Evolutionary conservation across 768 basidiomycete species (phyloP).

Genomic region (Hygrophoropsis aurantiaca): DNA sequence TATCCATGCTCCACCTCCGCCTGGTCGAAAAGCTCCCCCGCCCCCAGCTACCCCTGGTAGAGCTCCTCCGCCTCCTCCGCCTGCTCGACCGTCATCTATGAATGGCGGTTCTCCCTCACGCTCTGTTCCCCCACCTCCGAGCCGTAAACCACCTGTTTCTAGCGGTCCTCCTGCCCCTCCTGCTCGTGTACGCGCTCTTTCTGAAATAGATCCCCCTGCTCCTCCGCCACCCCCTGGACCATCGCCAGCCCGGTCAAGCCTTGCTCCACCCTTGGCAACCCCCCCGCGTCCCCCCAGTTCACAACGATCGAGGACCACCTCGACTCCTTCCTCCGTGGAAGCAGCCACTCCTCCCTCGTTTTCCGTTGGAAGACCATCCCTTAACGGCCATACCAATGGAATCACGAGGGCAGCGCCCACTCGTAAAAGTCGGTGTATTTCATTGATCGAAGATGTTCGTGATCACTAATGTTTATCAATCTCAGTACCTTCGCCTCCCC

Average conservation of each 20-base stretch:
- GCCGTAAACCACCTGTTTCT: slow-evolving; percentile 33
- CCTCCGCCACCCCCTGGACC: slow-evolving; percentile 31
- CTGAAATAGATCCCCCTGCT: slow-evolving; percentile 39
- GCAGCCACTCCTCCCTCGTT: slow-evolving; percentile 14
- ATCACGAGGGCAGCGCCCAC: slow-evolving; percentile 34
- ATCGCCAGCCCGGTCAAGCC: slow-evolving; percentile 22
- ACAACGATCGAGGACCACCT: slow-evolving; percentile 22
- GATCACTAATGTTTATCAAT: slow-evolving; percentile 10
- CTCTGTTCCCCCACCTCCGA: slow-evolving; percentile 39
- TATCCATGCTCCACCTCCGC: slow-evolving; percentile 15
- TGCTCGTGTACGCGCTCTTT: slow-evolving; percentile 42
- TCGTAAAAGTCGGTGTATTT: slow-evolving; percentile 47
- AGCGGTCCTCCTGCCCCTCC: slow-evolving; percentile 32
- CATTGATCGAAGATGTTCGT: slow-evolving; percentile 8
- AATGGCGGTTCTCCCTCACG: slow-evolving; percentile 27
- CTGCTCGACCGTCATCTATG: slow-evolving; percentile 40
- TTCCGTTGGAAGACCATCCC: slow-evolving; percentile 7
- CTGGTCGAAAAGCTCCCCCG: slow-evolving; percentile 35
- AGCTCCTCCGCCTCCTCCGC: slow-evolving; percentile 45
- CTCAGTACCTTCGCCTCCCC: slow-evolving; percentile 55
- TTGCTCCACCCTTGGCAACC: slow-evolving; percentile 13
- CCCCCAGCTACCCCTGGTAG: slow-evolving; percentile 37
- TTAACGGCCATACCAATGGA: slow-evolving; percentile 25
- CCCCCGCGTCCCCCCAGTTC: slow-evolving; percentile 13
- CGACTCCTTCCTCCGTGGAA: slow-evolving; percentile 22